Base-by-base conservation (phyloP, 495 filamentous ascomycete genomes). In the Aspergillus ostianus region DNA sequence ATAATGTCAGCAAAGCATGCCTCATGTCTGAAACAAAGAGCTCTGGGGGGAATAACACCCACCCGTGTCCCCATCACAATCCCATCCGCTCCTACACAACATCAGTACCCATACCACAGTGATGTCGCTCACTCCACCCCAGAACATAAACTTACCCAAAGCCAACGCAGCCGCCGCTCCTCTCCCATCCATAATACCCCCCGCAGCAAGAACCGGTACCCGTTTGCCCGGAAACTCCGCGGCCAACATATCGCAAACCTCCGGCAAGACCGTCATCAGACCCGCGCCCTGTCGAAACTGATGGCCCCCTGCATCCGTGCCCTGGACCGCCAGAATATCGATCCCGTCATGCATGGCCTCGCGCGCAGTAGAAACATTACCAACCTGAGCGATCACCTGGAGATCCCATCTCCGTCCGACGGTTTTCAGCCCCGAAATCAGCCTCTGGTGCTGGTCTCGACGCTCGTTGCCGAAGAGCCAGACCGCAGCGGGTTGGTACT, bases 31-130 rank as follows among this genome's bases (percentile, higher is more conserved):
- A 21, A 19, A 49, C n/a, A 2, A 15, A 13, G 9, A 20, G 21
- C 0, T 26, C 47, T 10, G 13, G 8, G 46, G n/a, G 18, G 21
- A 9, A 21, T 2, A 1, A 49, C 6, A 49, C 21, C 27, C 30
- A 52, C 50, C 26, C 50, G 20, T 52, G 50, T 52, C 17, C 50
- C 50, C 50, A 52, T 52, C 17, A 52, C 50, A 3, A 52, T 15
- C 17, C 50, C 50, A 18, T 52, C 23, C 5, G 50, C 50, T 4
- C 50, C 50, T 52, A 49, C 12, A 49, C 19, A 48, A 4, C 6
- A 23, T n/a, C 12, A 52, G 23, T 6, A 52, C 7, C 7, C 21
- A 21, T 9, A 17, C 18, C 18, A 20, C n/a, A 20, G 47, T 3
- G 13, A 49, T 47, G 1, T 26, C 6, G 19, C n/a, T 17, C n/a